Evolutionary conservation across 768 basidiomycete genomes (phyloP), one percentile per base, ranked within the genome.

Genomic region (Tylopilus plumbeoviolaceoides): DNA sequence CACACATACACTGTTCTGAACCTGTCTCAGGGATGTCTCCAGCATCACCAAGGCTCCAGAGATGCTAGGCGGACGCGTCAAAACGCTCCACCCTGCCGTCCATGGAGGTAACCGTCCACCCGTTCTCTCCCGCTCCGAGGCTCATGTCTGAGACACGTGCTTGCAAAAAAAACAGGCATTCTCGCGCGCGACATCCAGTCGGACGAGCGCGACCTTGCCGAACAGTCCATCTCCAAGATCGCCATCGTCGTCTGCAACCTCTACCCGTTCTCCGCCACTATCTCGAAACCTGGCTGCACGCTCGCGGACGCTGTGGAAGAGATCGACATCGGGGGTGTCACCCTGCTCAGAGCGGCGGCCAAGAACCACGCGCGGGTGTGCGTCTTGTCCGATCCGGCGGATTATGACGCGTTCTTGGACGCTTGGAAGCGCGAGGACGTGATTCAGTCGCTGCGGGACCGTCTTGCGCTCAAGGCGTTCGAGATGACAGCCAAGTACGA

Each of bases 201-300:
- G 10, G 97, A 99, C 72, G 81, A 93, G 59, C 76, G 80, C 49
- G 97, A 99, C 69, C 81, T 98, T 47, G 73, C 80, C 27, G 76
- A 84, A 7, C 93, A 95, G 64, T 77, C 76, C 53, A 98, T 99
- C 71, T 82, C 89, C 7, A 90, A 91, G 56, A 98, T 98, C 73
- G 85, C 89, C 51, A 88, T 99, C 75, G 95, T 99, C 52, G 94
- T 97, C 56, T 99, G 97, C 84, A 99, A 99, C 70, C 84, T 99
- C 48, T 98, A 99, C 76, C 97, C 97, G 1, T 99, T 99, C 75
- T 83, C 89, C 30, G 82, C 85, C 20, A 97, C 95, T 44, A 90
- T 95, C 67, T 81, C 95, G 1, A 83, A 86, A 61, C 90, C 93
- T 0, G 82, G 82, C 58, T 95, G 94, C 73, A 94, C 91, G 11